These are phyloP conservation scores for Streptanthus diversifolius DNA, from an alignment of 345 rosid species.

Conservation along the genomic window DNA sequence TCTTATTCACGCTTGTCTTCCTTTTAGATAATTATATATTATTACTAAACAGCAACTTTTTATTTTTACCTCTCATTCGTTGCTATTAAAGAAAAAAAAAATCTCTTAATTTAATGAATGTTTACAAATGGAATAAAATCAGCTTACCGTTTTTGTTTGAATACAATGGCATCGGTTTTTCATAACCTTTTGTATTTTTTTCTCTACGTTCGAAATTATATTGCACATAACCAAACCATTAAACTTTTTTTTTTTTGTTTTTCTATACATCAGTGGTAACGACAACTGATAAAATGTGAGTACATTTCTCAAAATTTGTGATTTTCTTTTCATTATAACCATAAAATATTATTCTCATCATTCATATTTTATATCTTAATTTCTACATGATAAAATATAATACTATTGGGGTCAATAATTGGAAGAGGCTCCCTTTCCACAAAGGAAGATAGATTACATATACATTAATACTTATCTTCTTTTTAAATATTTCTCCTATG, in stretches of 20 bases:
- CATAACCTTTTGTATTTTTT: not conserved
- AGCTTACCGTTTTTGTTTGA: not conserved
- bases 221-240: too few relatives aligned
- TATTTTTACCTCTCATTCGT: not conserved
- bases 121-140: not conserved
- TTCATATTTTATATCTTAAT: not conserved
- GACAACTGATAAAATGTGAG: not conserved
- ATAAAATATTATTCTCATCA: not conserved
- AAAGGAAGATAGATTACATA: not conserved
- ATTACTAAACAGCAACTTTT: not conserved
- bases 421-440: not conserved
- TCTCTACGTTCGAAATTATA: too few relatives aligned
- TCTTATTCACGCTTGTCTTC: constrained; percentile 14
- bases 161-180: not conserved
- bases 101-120: not conserved
- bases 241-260: too few relatives aligned
- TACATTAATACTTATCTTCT: not conserved
- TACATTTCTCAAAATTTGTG: not conserved
- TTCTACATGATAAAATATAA: not conserved
- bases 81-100: not conserved
- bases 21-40: not conserved
- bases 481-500: not conserved
- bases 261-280: not conserved
- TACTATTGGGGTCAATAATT: not conserved
- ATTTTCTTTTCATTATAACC: not conserved